Evolutionary conservation across 1,139 yeast species (phyloP).

Genomic region (Taphrina sp.): DNA sequence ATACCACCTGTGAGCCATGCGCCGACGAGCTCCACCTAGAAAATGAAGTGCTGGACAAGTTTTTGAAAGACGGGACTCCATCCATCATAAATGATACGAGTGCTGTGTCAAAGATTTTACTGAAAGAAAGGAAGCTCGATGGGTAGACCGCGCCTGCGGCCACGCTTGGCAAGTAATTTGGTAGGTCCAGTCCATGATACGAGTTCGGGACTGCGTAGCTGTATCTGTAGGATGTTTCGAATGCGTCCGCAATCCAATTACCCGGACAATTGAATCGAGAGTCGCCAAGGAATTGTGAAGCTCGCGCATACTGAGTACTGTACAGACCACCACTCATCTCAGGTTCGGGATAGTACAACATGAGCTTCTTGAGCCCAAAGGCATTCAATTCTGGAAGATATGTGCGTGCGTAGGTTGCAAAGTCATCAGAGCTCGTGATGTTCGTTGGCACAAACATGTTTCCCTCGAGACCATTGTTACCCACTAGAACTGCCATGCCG

Average conservation of each 20-base stretch:
- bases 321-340: neutral
- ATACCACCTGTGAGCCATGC: too few species aligned
- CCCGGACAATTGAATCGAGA: conserved; percentile 4
- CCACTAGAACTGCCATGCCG: neutral
- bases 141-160: neutral
- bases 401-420: neutral
- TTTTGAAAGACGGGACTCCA: neutral
- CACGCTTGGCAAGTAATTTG: neutral
- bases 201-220: neutral
- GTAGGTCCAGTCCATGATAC: neutral
- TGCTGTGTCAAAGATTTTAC: neutral
- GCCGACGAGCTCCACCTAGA: too few species aligned
- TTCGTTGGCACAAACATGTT: neutral
- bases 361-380: neutral
- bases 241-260: conserved; percentile 5
- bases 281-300: neutral
- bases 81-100: neutral
- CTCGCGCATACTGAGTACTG: conserved; percentile 1
- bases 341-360: conserved; percentile 2
- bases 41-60: too few species aligned
- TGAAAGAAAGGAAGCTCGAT: neutral
- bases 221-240: neutral
- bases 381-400: neutral
- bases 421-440: neutral
- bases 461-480: neutral